A percentile compares a stretch with the other conserved stretches of the same genome.
These are phyloP conservation scores for Trametes pubescens DNA, from an alignment of 1,284 basidiomycete species.

Conservation along the genomic window DNA sequence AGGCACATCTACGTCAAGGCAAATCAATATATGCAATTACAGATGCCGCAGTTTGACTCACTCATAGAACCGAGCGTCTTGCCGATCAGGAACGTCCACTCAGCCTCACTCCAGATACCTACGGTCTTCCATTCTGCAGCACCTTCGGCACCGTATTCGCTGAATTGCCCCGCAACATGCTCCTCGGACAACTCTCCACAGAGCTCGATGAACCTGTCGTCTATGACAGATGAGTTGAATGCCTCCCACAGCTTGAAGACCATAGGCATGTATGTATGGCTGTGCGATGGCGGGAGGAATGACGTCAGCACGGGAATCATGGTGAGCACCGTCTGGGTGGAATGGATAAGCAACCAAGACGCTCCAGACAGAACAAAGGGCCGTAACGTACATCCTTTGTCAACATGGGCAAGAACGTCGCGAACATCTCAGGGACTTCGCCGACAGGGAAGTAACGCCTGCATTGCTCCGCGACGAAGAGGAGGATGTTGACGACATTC, in stretches of 20 bases:
- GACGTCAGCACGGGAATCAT: slow-evolving; percentile 78
- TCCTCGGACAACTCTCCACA: slow-evolving; percentile 81
- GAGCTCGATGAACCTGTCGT: slow-evolving; percentile 88
- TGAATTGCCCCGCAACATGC: slow-evolving; percentile 70
- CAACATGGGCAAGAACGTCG: slow-evolving; percentile 71
- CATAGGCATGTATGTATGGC: slow-evolving; percentile 73
- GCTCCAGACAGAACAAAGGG: background rate
- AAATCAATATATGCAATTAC: background rate
- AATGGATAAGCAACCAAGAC: slow-evolving; percentile 18
- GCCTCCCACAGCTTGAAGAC: slow-evolving; percentile 88
- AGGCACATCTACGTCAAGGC: slow-evolving; percentile 64
- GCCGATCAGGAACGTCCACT: slow-evolving; percentile 88
- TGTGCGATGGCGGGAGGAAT: slow-evolving; percentile 78
- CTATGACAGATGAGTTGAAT: slow-evolving; percentile 82
- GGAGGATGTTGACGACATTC: slow-evolving; percentile 71
- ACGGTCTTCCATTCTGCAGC: slow-evolving; percentile 77
- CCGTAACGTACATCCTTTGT: slow-evolving; percentile 64
- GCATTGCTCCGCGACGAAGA: slow-evolving; percentile 77
- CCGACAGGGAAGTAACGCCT: slow-evolving; percentile 73
- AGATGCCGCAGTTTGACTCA: slow-evolving; percentile 50
- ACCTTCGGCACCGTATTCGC: slow-evolving; percentile 60
- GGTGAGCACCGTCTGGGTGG: slow-evolving; percentile 62
- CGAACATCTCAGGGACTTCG: slow-evolving; percentile 78
- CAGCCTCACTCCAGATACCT: slow-evolving; percentile 87
- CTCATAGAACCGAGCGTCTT: slow-evolving; percentile 91